phyloP scores from a whole-genome alignment of 2,329 filamentous ascomycete genomes.

The Colletotrichum higginsianum region DNA sequence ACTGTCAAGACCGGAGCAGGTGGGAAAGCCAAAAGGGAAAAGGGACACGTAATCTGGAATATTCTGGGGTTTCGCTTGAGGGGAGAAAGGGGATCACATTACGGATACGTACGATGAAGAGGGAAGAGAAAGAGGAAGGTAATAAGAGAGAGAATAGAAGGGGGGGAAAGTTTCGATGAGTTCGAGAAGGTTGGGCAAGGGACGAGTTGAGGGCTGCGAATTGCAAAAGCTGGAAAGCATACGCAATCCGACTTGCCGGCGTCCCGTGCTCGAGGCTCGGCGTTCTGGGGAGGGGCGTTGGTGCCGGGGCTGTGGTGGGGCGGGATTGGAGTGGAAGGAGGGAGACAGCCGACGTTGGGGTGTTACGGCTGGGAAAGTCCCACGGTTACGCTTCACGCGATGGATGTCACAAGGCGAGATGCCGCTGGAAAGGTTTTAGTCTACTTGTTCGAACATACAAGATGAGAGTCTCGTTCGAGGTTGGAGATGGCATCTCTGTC shows the following conservation, averaged over 20 bases:
- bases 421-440: not conserved
- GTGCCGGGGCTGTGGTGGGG: conserved; percentile 35
- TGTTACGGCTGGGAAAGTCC: conserved; percentile 20
- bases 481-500: not conserved
- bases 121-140: not conserved
- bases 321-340: conserved; percentile 3
- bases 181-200: conserved; percentile 32
- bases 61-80: not conserved
- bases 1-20: conserved; percentile 15
- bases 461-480: not conserved
- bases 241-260: conserved; percentile 43
- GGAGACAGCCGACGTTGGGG: conserved; percentile 21
- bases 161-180: conserved; percentile 13
- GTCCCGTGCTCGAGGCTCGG: conserved; percentile 42
- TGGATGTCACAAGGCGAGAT: not conserved
- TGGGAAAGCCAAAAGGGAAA: conserved; percentile 7
- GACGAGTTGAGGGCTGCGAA: conserved; percentile 39
- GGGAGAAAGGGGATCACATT: not conserved
- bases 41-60: not conserved
- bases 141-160: not conserved
- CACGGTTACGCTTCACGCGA: conserved; percentile 23
- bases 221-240: conserved; percentile 40
- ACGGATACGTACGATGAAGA: conserved; percentile 29
- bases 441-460: not conserved
- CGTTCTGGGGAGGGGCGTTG: conserved; percentile 38